Evolutionary conservation across 2,329 filamentous ascomycete genomes (phyloP).

Genomic region (Sarocladium kiliense): DNA sequence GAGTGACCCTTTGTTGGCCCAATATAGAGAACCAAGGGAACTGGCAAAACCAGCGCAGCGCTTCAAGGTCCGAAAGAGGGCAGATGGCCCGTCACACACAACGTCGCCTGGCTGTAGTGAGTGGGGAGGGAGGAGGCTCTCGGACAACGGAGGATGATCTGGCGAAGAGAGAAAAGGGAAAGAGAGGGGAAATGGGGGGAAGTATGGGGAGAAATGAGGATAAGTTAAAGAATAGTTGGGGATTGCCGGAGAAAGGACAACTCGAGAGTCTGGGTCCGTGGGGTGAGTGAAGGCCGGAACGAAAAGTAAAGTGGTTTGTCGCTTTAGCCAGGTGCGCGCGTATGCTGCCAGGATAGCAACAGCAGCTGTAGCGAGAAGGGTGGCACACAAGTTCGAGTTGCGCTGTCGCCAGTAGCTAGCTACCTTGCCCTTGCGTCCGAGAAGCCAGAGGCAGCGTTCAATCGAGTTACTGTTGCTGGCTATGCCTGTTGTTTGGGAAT

Average conservation of each 20-base stretch:
- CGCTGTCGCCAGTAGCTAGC: not conserved
- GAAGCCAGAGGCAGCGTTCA: no score
- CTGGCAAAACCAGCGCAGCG: not conserved
- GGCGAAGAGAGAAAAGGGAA: constrained; percentile 9
- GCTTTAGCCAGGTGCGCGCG: not conserved
- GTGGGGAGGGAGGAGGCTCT: not conserved
- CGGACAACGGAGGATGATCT: constrained; percentile 1
- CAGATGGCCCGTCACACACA: constrained; percentile 8
- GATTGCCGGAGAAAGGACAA: not conserved
- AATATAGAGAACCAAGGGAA: constrained; percentile 7
- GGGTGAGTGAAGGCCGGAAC: not conserved
- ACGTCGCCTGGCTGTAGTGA: not conserved
- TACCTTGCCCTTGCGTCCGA: not conserved
- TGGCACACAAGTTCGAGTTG: not conserved
- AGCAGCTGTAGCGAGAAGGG: not conserved
- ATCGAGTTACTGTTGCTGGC: not conserved
- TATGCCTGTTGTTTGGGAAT: not conserved
- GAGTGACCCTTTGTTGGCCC: constrained; percentile 7
- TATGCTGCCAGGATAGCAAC: not conserved
- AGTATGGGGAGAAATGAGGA: constrained; percentile 4
- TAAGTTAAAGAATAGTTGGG: constrained; percentile 1
- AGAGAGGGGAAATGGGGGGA: constrained; percentile 7
- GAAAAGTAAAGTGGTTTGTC: not conserved
- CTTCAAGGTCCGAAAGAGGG: not conserved
- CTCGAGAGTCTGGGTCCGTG: constrained; percentile 3